Evolutionary conservation across 768 basidiomycete genomes (phyloP), one percentile per base, ranked within the genome.

Genomic region (Xerocomellus amylosporus): DNA sequence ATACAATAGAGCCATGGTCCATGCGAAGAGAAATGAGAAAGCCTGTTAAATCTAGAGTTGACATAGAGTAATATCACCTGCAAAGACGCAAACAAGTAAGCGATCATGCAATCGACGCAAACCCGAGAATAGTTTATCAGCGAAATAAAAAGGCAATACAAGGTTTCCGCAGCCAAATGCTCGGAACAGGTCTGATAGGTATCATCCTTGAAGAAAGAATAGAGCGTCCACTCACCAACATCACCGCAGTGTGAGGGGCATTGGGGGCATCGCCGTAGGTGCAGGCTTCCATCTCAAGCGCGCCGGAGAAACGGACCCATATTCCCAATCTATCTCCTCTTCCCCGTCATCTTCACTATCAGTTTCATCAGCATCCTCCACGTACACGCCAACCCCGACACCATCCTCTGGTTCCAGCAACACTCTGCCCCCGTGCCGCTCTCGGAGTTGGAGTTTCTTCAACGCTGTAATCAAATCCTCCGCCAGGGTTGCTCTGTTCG

Each of bases 381-480:
- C 87, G 57, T 84, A 91, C 22, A 92, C 85, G 1, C 85, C 82
- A 20, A 92, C 87, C 1, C 89, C 89, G 9, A 80, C 76, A 24
- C 81, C 85, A 3, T 90, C 87, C 39, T 79, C 74, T 0, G 88
- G 85, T 45, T 88, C 82, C 9, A 91, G 66, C 14, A 91, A 71
- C 28, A 88, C 77, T 19, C 65, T 64, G n/a, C 68, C 67, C 2
- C 53, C 57, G 34, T 56, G 69, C 34, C 70, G 75, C 62, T 80
- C 76, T 43, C 77, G 74, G 4, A 84, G 60, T 64, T 90, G 82
- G 3, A 98, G 78, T 60, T 79, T 82, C 60, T 77, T 79, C 51
- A 98, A 74, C 15, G 96, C 96, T 12, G 76, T 65, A 26, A 93
- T 88, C 58, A 98, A 80, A 67, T 98, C 96, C 22, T 89, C 85